A percentile compares a stretch with the other conserved stretches of the same genome.
Evolutionary conservation across 495 filamentous ascomycete genomes (phyloP).

Genomic region (Hyaloscypha finlandica): DNA sequence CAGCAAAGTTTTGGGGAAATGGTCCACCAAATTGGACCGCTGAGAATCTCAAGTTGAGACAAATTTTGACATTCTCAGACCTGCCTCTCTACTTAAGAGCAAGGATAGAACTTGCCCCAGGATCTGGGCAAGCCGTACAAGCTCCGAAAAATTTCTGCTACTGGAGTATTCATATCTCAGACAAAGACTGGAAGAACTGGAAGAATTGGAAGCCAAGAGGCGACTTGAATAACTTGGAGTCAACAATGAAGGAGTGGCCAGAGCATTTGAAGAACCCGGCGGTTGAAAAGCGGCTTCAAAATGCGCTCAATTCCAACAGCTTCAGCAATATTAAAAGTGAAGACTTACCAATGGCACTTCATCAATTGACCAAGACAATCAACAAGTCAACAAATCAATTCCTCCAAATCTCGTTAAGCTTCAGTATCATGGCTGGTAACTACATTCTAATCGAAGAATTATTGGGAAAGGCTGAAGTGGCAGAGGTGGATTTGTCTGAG

Average conservation of each 20-base stretch:
- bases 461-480: not conserved
- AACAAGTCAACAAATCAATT: slow-evolving; percentile 32
- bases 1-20: not conserved
- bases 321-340: slow-evolving; percentile 31
- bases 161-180: too few species aligned
- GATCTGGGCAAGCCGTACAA: too few species aligned
- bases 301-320: slow-evolving; percentile 36
- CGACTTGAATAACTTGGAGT: too few species aligned
- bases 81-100: too few species aligned
- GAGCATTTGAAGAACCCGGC: slow-evolving; percentile 19
- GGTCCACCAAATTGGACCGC: not conserved
- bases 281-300: slow-evolving; percentile 29
- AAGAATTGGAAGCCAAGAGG: too few species aligned
- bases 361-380: slow-evolving; percentile 32
- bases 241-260: too few species aligned
- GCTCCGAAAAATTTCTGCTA: too few species aligned
- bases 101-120: too few species aligned
- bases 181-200: too few species aligned
- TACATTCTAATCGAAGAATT: slow-evolving; percentile 18
- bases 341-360: slow-evolving; percentile 34
- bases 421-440: slow-evolving; percentile 44
- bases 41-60: too few species aligned
- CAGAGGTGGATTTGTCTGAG: slow-evolving; percentile 1
- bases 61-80: too few species aligned
- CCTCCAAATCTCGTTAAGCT: slow-evolving; percentile 39